Evolutionary conservation across 192 early-diverging fungal genomes (phyloP), one percentile per base, ranked within the genome.

Genomic region (Gaertneriomyces semiglobifer): DNA sequence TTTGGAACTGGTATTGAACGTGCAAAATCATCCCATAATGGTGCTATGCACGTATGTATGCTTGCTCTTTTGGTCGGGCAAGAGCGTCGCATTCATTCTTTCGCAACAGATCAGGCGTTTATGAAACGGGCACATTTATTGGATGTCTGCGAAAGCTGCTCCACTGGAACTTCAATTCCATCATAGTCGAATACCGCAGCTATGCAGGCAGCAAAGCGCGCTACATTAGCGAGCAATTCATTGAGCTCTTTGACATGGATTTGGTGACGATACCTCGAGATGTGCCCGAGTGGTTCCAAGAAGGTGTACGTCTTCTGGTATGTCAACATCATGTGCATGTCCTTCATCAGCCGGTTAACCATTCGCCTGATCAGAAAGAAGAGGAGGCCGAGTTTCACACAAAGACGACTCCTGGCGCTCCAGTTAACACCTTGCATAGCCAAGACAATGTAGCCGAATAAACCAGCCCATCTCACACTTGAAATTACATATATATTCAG

Each of bases 151-250:
- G 96, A 25, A 94, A 92, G 65, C 76, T 98, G 61, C 92, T 96
- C 72, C 82, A 88, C 41, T 98, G 94, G 95, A 96, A 96, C 70
- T 94, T 98, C 66, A 98, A 93, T 67, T 93, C 94, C 1, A 97
- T 95, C 65, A 84, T 95, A 45, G 88, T 88, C n/a, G 96, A 98
- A 88, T 98, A 96, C 67, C 91, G 91, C n/a, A 86, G 86, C 59
- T 97, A 89, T 79, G 94, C 93, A 5, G 91, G 92, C 6, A 92
- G 80, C 18, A 96, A 93, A 68, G 81, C 84, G 6, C 83, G 93
- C 39, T 93, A 90, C 68, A 81, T 88, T 7, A 94, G 91, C 62
- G 92, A 97, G 69, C 93, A 96, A 64, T 97, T 97, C 61, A 93
- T 96, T 51, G 62, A 63, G 38, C n/a, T 57, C 33, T 98, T 96